These are phyloP conservation scores for Earliella scabrosa DNA, from an alignment of 1,284 basidiomycete species.

Conservation along the genomic window DNA sequence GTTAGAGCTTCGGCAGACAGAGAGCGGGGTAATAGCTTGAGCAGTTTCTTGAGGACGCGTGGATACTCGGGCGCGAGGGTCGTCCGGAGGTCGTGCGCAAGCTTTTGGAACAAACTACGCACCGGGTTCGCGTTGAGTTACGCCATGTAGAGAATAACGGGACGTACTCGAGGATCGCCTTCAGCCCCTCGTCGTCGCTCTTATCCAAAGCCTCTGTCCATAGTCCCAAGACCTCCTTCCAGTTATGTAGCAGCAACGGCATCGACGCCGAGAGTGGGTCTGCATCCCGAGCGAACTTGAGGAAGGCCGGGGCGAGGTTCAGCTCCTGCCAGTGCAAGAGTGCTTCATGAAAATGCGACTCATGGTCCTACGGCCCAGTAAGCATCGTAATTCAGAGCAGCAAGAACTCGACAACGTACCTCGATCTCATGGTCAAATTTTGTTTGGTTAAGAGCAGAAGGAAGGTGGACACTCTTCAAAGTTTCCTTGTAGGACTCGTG, in stretches of 20 bases:
- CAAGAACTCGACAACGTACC: slow-evolving; percentile 41
- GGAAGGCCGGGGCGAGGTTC: slow-evolving; percentile 79
- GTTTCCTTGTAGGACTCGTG: slow-evolving; percentile 74
- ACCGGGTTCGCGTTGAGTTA: slow-evolving; percentile 21
- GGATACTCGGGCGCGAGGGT: slow-evolving; percentile 66
- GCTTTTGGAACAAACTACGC: slow-evolving; percentile 71
- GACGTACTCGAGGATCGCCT: slow-evolving; percentile 73
- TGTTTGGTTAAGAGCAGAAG: slow-evolving; percentile 61
- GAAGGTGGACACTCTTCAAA: slow-evolving; percentile 73
- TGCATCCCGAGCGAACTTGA: slow-evolving; percentile 67
- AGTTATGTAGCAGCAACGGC: slow-evolving; percentile 83
- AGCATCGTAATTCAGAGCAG: neutral
- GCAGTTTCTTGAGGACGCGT: slow-evolving; percentile 54
- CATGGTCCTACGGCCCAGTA: slow-evolving; percentile 56
- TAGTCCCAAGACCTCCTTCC: slow-evolving; percentile 63
- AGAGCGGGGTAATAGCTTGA: slow-evolving; percentile 60
- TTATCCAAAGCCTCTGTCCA: slow-evolving; percentile 61
- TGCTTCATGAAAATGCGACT: slow-evolving; percentile 73
- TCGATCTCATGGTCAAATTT: slow-evolving; percentile 64
- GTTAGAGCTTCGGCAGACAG: slow-evolving; percentile 65
- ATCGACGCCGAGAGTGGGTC: slow-evolving; percentile 74
- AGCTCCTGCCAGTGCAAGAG: slow-evolving; percentile 78
- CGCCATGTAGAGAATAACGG: slow-evolving; percentile 1
- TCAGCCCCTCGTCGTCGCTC: slow-evolving; percentile 72
- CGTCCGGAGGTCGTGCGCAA: slow-evolving; percentile 75